phyloP scores from a whole-genome alignment of 2,329 filamentous ascomycete genomes.

The Alternaria novae-zelandiae region DNA sequence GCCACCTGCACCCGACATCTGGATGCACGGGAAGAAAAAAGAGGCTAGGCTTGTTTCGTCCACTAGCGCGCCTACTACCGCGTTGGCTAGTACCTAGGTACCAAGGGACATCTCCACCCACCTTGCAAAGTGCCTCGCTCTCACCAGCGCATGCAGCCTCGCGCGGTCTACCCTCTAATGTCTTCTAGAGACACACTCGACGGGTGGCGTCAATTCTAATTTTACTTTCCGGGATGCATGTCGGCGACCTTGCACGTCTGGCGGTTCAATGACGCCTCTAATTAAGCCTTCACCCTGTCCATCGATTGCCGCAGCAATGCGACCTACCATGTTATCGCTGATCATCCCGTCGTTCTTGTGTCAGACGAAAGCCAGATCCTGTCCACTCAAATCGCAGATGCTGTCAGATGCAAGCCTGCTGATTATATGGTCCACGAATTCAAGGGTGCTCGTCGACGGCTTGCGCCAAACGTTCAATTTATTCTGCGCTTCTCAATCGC shows the following conservation, averaged over 20 bases:
- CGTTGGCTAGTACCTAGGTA: background rate
- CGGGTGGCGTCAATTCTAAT: background rate
- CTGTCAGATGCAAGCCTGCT: conserved; percentile 4
- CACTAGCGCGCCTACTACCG: conserved; percentile 15
- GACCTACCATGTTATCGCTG: background rate
- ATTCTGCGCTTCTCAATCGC: conserved; percentile 1
- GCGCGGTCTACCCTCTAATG: background rate
- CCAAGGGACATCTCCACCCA: background rate
- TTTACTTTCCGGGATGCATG: background rate
- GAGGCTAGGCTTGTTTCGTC: conserved; percentile 8
- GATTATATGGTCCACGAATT: background rate
- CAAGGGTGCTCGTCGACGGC: conserved; percentile 1
- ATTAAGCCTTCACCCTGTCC: background rate
- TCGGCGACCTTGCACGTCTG: conserved; percentile 7
- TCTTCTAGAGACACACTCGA: background rate
- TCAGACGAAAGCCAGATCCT: background rate
- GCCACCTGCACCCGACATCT: background rate
- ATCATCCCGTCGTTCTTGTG: conserved; percentile 1
- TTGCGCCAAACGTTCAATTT: background rate
- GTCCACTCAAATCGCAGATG: background rate
- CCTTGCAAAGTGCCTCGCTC: background rate
- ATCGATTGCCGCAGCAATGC: conserved; percentile 1
- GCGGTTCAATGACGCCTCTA: conserved; percentile 6
- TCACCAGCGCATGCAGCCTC: conserved; percentile 3
- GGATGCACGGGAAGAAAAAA: conserved; percentile 3